These are phyloP conservation scores for Globisporangium echinulatum DNA, from an alignment of 352 stramenopile genomes.

Conservation along the genomic window DNA sequence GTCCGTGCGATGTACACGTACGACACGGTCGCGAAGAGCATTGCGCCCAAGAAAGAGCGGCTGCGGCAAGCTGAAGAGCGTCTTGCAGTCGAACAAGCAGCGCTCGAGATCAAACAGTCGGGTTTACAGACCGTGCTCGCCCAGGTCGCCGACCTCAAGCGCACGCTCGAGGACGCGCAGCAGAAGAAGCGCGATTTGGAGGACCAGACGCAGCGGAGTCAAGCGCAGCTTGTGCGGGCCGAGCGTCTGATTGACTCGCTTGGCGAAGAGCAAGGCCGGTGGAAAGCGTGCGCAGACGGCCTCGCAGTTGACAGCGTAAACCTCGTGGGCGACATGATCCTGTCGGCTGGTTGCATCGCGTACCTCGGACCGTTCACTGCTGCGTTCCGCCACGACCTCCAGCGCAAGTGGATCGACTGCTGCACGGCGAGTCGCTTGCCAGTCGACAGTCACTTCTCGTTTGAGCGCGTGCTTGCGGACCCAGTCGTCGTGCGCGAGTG, in stretches of 20 bases:
- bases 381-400: constrained; percentile 78
- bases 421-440: constrained; percentile 79
- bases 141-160: constrained; percentile 86
- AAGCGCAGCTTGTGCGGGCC: constrained; percentile 86
- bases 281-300: constrained; percentile 77
- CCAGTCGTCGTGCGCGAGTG: constrained; percentile 88
- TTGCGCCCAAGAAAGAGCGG: constrained; percentile 91
- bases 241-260: constrained; percentile 88
- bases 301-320: constrained; percentile 85
- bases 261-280: constrained; percentile 87
- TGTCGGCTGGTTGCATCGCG: constrained; percentile 89
- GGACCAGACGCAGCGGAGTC: constrained; percentile 77
- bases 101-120: constrained; percentile 85
- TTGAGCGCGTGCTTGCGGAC: constrained; percentile 77
- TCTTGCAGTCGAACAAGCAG: constrained; percentile 78
- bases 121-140: constrained; percentile 72
- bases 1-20: constrained; percentile 92
- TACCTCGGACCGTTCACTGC: constrained; percentile 91
- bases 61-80: constrained; percentile 84
- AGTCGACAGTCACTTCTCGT: constrained; percentile 80
- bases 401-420: constrained; percentile 76
- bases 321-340: constrained; percentile 90
- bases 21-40: constrained; percentile 91
- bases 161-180: constrained; percentile 80
- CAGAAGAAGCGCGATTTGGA: constrained; percentile 92